Evolutionary conservation across 208 protist species (phyloP), one percentile per base, ranked within the genome.

Genomic region (Phytomonas serpens): DNA sequence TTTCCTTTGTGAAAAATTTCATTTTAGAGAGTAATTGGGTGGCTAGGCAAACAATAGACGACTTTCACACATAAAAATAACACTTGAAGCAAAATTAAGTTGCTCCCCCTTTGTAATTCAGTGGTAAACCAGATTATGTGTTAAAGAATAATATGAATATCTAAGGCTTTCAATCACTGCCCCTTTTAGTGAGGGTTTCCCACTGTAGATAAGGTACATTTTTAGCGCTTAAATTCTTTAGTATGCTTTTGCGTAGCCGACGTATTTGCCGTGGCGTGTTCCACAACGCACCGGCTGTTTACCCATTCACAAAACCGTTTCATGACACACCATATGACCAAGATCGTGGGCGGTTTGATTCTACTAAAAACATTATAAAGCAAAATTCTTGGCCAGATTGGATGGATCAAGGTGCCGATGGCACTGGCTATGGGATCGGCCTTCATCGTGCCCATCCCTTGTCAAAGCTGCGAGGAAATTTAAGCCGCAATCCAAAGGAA

Each of bases 351-450:
- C 74, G 71, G 7, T 82, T 82, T 70, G 88, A 96, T 76, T 78
- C 72, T 37, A 80, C 82, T 13, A 86, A 76, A 10, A 74, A 71
- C 23, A 69, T 80, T 64, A 67, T 71, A 3, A 70, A 77, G 4
- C 68, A 74, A 66, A 83, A 87, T 47, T 69, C 67, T 33, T 96
- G 88, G 87, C 91, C 91, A 36, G 80, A 71, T 27, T 96, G 91
- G 91, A 96, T 96, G 91, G 91, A 96, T 64, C 72, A 90, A 61
- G 91, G 91, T 36, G 80, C 85, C 2, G 91, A 96, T 75, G 91
- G 88, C 27, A 90, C 84, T n/a, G 91, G 91, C 7, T 90, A 85
- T 68, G 91, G 91, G 40, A 93, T 94, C 70, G 91, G 88, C 7
- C 84, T 96, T 72, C 84, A 96, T 70, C 80, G 91, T 9, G 69